Evolutionary conservation across 2,329 filamentous ascomycete genomes (phyloP).

Genomic region (Beauveria caledonica): DNA sequence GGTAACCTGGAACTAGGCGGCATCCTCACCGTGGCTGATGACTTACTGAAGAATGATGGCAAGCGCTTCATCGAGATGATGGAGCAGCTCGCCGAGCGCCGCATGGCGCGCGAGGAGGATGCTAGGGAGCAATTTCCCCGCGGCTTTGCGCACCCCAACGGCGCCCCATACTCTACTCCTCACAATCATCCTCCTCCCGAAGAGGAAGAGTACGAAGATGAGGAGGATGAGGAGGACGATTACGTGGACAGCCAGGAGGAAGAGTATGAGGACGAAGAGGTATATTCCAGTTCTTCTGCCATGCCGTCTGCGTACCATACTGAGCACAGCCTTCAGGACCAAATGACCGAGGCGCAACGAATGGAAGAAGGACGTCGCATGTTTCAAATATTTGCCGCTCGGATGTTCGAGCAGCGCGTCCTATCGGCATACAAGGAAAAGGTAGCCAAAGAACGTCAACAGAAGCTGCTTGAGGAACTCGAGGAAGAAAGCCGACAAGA

Average conservation of each 20-base stretch:
- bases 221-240: slow-evolving; percentile 44
- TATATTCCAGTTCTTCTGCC: slow-evolving; percentile 39
- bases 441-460: slow-evolving; percentile 84
- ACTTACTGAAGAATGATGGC: slow-evolving; percentile 96
- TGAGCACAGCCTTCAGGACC: slow-evolving; percentile 59
- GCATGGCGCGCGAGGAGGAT: slow-evolving; percentile 95
- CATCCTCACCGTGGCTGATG: slow-evolving; percentile 96
- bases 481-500: slow-evolving; percentile 74
- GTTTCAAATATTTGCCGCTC: slow-evolving; percentile 98
- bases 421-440: slow-evolving; percentile 97
- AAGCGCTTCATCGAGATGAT: slow-evolving; percentile 99
- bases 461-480: slow-evolving; percentile 83
- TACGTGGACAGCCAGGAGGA: slow-evolving; percentile 55
- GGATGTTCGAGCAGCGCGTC: slow-evolving; percentile 98
- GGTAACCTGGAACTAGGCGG: slow-evolving; percentile 62
- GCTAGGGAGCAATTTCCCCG: slow-evolving; percentile 55
- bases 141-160: slow-evolving; percentile 53
- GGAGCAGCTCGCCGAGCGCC: slow-evolving; percentile 94
- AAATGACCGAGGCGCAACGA: slow-evolving; percentile 95
- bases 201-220: slow-evolving; percentile 64
- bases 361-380: slow-evolving; percentile 98
- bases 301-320: slow-evolving; percentile 33
- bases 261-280: slow-evolving; percentile 69
- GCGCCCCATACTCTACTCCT: slow-evolving; percentile 40
- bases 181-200: slow-evolving; percentile 73